Conservation (phyloP, 805 yeast genomes). For the Cephaloascus fragrans region DNA sequence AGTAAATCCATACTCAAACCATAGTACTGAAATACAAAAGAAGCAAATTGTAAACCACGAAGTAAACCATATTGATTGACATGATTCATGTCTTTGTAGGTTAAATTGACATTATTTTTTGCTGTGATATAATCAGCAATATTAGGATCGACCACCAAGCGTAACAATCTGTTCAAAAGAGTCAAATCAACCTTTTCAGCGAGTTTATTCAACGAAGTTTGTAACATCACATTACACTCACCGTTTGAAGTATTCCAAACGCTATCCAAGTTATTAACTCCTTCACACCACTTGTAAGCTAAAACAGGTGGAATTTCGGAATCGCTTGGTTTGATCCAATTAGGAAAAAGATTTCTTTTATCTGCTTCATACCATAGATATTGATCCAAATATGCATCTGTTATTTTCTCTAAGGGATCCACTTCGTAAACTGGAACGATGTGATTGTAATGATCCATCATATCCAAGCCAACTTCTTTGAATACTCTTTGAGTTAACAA, state of each 20-base stretch:
- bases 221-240: constrained; percentile 76
- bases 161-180: constrained; percentile 66
- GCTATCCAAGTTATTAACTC: constrained; percentile 64
- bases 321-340: constrained; percentile 94
- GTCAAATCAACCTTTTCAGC: constrained; percentile 87
- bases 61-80: constrained; percentile 81
- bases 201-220: constrained; percentile 58
- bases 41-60: constrained; percentile 83
- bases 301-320: constrained; percentile 86
- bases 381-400: constrained; percentile 94
- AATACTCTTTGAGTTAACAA: constrained; percentile 84
- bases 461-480: constrained; percentile 76
- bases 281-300: constrained; percentile 92
- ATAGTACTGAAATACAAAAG: constrained; percentile 84
- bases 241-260: constrained; percentile 78
- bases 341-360: constrained; percentile 78
- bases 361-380: constrained; percentile 95
- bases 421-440: constrained; percentile 79
- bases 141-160: constrained; percentile 78
- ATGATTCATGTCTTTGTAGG: constrained; percentile 93
- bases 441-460: constrained; percentile 86
- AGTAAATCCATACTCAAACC: constrained; percentile 78
- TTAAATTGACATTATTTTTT: constrained; percentile 71
- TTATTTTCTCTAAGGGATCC: constrained; percentile 89
- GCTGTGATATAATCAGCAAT: constrained; percentile 93